Base-by-base conservation (phyloP, 768 basidiomycete species). In the Neoboletus brunneissimus region DNA sequence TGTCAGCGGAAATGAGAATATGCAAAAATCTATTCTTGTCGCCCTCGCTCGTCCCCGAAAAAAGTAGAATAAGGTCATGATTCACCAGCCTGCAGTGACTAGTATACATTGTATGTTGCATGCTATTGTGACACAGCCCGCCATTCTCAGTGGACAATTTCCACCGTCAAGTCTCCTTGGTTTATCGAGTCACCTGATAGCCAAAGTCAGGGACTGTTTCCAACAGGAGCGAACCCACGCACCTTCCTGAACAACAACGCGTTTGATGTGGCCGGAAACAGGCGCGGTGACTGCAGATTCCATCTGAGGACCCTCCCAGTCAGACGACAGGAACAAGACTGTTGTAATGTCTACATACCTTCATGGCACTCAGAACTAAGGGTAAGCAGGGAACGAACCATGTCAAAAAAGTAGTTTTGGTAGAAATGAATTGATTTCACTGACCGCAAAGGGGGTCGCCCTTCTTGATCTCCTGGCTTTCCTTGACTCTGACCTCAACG, bases 381-480 rank as follows among this genome's bases (percentile, higher is more conserved):
- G 45, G 56, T 48, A 57, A 58, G 63, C 53, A 23, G 55, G 31
- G 20, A 34, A 53, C 18, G 29, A 56, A 29, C 8, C 40, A 48
- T 47, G 34, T 67, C 47, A 70, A 58, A 29, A 34, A 45, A 54
- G 57, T 67, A 59, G 70, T 62, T 53, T 69, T 50, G 20, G 63
- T 56, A 23, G 53, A n/a, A 53, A 51, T 3, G 43, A 22, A 44
- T 48, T 54, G 52, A 37, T 54, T 56, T 53, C 42, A 83, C 87
- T 75, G 72, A 90, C 89, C 86, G 73, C 90, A 90, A 61, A 98
- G 77, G 55, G 96, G 94, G 77, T 99, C 97, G 49, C 97, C 97
- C 76, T 94, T 96, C 85, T 89, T 95, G 73, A 99, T 94, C 69
- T 96, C 93, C 56, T 95, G 89, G 23, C 94, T 94, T 73, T 98